Conservation (phyloP, 1,139 yeast species). For the Geotrichum macrosporum region DNA sequence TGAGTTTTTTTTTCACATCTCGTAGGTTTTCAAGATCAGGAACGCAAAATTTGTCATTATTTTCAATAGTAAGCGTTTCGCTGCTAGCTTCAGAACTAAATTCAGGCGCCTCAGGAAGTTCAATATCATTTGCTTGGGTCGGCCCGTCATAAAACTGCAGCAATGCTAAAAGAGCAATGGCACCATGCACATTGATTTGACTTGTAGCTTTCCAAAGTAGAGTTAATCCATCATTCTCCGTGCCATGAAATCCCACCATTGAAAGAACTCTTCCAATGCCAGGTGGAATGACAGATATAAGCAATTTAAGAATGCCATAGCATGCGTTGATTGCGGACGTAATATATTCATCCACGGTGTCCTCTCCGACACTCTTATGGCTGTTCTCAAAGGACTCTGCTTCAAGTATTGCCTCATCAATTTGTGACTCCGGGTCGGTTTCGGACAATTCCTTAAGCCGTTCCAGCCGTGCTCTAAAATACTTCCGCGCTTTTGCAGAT, state of each 20-base stretch:
- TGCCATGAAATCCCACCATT: slow-evolving; percentile 85
- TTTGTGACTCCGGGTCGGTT: slow-evolving; percentile 9
- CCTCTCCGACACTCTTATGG: slow-evolving; percentile 25
- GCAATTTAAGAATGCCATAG: slow-evolving; percentile 87
- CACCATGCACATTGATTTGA: slow-evolving; percentile 84
- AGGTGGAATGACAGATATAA: slow-evolving; percentile 86
- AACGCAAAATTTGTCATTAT: slow-evolving; percentile 11
- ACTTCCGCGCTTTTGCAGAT: slow-evolving; percentile 14
- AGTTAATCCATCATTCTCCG: slow-evolving; percentile 74
- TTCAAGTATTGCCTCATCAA: not conserved
- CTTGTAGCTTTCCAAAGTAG: slow-evolving; percentile 82
- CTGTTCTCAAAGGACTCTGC: not conserved
- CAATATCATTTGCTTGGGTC: slow-evolving; percentile 84
- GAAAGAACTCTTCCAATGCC: slow-evolving; percentile 83
- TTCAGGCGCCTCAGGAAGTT: slow-evolving; percentile 31
- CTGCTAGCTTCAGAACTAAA: slow-evolving; percentile 19
- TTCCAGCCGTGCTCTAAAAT: slow-evolving; percentile 17
- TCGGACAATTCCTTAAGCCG: slow-evolving; percentile 17
- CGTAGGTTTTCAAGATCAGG: slow-evolving; percentile 31
- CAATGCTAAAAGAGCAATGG: slow-evolving; percentile 74
- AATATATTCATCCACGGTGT: slow-evolving; percentile 71
- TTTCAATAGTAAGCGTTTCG: slow-evolving; percentile 9
- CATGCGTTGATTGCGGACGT: slow-evolving; percentile 89
- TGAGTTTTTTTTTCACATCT: slow-evolving; percentile 37
- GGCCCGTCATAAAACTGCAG: slow-evolving; percentile 93